phyloP scores from a whole-genome alignment of 177 flowering plant genomes.

The Vitis hybrid region DNA sequence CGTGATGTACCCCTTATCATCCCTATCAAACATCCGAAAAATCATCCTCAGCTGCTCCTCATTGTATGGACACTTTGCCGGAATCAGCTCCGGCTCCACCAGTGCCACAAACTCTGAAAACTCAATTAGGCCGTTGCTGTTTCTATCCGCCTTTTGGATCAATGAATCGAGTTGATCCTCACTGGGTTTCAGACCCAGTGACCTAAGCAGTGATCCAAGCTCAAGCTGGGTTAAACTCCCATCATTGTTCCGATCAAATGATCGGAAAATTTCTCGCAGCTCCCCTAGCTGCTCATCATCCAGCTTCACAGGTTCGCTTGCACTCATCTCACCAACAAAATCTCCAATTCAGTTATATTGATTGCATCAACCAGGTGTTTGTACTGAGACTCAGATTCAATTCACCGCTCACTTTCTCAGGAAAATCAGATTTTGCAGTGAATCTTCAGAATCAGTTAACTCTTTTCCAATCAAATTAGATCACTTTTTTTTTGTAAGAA shows the following conservation, averaged over 20 bases:
- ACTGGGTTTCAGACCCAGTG: constrained; percentile 81
- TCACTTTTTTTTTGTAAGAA: too few relatives aligned
- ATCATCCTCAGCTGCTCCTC: constrained; percentile 71
- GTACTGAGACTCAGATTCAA: too few relatives aligned
- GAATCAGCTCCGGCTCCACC: constrained; percentile 77
- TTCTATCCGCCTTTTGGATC: constrained; percentile 71
- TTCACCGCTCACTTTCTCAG: too few relatives aligned
- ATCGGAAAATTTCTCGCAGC: constrained; percentile 78
- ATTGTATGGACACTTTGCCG: constrained; percentile 68
- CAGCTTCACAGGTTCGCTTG: constrained; percentile 37
- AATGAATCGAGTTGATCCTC: constrained; percentile 68
- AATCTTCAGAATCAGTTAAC: too few relatives aligned
- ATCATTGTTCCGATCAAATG: constrained; percentile 87
- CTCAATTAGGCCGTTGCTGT: constrained; percentile 80
- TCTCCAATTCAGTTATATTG: too few relatives aligned
- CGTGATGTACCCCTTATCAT: constrained; percentile 86
- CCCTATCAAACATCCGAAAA: constrained; percentile 78
- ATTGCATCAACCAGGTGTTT: too few relatives aligned
- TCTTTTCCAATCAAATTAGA: too few relatives aligned
- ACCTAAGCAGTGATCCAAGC: constrained; percentile 77
- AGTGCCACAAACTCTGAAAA: constrained; percentile 86
- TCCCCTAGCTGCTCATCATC: constrained; percentile 82
- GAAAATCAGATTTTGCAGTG: too few relatives aligned
- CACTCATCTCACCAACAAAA: too few relatives aligned
- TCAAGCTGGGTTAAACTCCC: constrained; percentile 93